Conservation (phyloP, 129 eudicot genomes). For the Kitagawia praeruptora region DNA sequence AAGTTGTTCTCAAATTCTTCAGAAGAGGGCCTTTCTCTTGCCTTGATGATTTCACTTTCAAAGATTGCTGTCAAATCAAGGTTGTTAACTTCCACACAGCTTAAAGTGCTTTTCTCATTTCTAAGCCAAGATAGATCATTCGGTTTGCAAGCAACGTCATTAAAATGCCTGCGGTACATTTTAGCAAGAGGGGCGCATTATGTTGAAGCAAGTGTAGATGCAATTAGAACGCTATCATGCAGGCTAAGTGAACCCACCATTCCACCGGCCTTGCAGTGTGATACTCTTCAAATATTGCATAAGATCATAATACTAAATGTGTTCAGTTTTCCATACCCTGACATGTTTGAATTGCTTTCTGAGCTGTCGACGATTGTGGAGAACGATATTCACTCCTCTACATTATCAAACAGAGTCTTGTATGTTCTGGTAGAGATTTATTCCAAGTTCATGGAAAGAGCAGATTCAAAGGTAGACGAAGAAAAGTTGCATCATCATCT, state of each 20-base stretch:
- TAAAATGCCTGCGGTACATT: constrained; percentile 52
- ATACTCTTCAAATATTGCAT: constrained; percentile 44
- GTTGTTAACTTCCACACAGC: constrained; percentile 53
- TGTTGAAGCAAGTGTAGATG: constrained; percentile 29
- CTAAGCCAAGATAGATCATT: constrained; percentile 37
- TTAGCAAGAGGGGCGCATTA: constrained; percentile 37
- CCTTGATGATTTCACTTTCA: constrained; percentile 73
- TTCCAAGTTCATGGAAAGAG: constrained; percentile 41
- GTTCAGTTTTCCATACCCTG: constrained; percentile 22
- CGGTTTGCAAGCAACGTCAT: constrained; percentile 42
- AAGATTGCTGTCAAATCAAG: constrained; percentile 54
- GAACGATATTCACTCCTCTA: constrained; percentile 32
- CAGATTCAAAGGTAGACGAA: constrained; percentile 19
- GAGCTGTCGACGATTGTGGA: constrained; percentile 34
- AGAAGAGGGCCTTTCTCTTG: constrained; percentile 44
- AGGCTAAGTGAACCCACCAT: constrained; percentile 31
- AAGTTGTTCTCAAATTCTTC: constrained; percentile 47
- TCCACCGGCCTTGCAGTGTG: constrained; percentile 42
- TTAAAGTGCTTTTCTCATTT: constrained; percentile 50
- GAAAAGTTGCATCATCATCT: constrained; percentile 14
- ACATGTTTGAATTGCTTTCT: constrained; percentile 41
- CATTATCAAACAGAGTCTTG: constrained; percentile 30
- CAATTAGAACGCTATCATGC: constrained; percentile 28
- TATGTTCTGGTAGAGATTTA: constrained; percentile 36
- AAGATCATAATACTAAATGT: constrained; percentile 45